Percentiles rank a stretch among this genome's conserved stretches.
Evolutionary conservation across 2,329 filamentous ascomycete species (phyloP).

Genomic region (Exophiala sp.): DNA sequence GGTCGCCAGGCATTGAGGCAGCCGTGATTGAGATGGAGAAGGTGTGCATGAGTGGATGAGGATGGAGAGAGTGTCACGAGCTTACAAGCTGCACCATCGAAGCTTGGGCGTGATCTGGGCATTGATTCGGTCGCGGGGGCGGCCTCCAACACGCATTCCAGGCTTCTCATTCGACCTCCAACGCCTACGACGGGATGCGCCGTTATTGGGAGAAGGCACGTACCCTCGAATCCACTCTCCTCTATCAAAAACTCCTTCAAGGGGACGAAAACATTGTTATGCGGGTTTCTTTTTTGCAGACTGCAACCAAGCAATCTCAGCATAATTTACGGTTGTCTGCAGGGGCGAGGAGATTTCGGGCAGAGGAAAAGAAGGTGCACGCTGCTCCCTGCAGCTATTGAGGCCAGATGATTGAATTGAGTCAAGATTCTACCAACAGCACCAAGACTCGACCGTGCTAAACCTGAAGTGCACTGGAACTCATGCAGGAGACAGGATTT

Average conservation of each 20-base stretch:
- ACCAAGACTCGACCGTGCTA: constrained; percentile 23
- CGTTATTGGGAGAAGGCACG: constrained; percentile 11
- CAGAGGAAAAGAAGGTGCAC: too few species aligned
- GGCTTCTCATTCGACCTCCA: constrained; percentile 18
- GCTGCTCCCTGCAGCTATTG: not conserved
- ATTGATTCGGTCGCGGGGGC: constrained; percentile 21
- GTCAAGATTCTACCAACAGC: constrained; percentile 20
- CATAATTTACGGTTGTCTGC: constrained; percentile 17
- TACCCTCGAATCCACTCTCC: constrained; percentile 18
- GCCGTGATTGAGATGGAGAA: constrained; percentile 23
- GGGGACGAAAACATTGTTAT: not conserved
- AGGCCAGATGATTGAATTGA: constrained; percentile 12
- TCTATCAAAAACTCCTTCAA: constrained; percentile 19
- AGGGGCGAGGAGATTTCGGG: constrained; percentile 14
- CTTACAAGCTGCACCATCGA: constrained; percentile 17
- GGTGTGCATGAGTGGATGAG: constrained; percentile 11
- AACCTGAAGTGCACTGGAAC: constrained; percentile 20
- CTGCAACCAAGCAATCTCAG: constrained; percentile 4
- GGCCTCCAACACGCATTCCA: constrained; percentile 16
- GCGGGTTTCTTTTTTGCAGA: not conserved
- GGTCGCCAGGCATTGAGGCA: constrained; percentile 16
- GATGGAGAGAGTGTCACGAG: constrained; percentile 5
- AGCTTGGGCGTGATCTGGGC: constrained; percentile 19
- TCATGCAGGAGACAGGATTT: constrained; percentile 23
- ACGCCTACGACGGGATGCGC: constrained; percentile 17